These are phyloP conservation scores for Penicillium desertorum DNA, from an alignment of 495 filamentous ascomycete genomes.

Conservation along the genomic window DNA sequence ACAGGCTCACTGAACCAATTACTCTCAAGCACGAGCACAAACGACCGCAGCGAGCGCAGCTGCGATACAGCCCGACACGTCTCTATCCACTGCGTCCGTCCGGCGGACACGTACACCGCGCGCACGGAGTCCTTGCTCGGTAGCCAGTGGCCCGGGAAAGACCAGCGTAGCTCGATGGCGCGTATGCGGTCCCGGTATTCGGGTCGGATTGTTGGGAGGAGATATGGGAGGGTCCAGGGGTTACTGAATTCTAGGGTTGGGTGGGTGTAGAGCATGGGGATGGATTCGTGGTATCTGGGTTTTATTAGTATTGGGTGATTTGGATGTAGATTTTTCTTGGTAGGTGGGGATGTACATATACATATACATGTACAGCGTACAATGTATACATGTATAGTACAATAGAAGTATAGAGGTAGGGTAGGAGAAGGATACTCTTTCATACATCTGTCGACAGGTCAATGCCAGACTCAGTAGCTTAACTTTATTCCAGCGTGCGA, in stretches of 20 bases:
- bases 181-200: conserved; percentile 39
- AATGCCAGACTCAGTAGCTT: conserved; percentile 23
- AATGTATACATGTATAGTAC: background rate
- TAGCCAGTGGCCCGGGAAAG: conserved; percentile 48
- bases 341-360: background rate
- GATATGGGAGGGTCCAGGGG: conserved; percentile 48
- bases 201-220: conserved; percentile 39
- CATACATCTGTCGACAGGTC: conserved; percentile 31
- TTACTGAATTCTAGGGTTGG: conserved; percentile 49
- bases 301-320: background rate
- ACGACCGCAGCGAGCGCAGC: conserved; percentile 33
- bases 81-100: conserved; percentile 45
- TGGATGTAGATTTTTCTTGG: background rate
- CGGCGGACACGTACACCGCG: conserved; percentile 43
- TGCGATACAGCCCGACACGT: conserved; percentile 35
- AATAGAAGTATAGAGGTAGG: background rate
- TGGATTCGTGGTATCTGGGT: conserved; percentile 42
- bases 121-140: conserved; percentile 50
- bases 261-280: conserved; percentile 40
- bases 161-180: conserved; percentile 45
- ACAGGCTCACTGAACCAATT: conserved; percentile 47
- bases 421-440: background rate
- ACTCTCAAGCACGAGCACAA: conserved; percentile 39
- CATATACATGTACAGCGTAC: background rate
- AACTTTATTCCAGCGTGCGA: background rate